Evolutionary conservation across 306 rosid species (phyloP).

Genomic region (Lablab purpureus): DNA sequence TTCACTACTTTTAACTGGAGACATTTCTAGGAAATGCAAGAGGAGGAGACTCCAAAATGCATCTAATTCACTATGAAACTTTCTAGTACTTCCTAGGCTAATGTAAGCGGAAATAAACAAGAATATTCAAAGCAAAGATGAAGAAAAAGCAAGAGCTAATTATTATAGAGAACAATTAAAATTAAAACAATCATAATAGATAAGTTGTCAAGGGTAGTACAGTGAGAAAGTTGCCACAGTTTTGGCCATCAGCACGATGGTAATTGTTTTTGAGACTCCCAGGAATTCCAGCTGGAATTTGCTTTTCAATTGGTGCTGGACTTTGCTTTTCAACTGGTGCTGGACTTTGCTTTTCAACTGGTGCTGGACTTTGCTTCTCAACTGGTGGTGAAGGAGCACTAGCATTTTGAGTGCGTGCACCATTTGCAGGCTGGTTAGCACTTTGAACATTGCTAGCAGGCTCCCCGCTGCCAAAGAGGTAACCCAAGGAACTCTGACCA

Average conservation of each 20-base stretch:
- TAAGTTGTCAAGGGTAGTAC: conserved; percentile 52
- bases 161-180: conserved; percentile 12
- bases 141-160: conserved; percentile 2
- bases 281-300: conserved; percentile 77
- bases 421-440: conserved; percentile 45
- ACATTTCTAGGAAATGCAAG: neutral
- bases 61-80: neutral
- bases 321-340: conserved; percentile 57
- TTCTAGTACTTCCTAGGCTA: conserved; percentile 33
- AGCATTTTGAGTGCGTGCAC: conserved; percentile 44
- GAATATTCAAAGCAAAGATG: neutral
- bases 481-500: conserved; percentile 87
- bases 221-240: conserved; percentile 93
- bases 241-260: conserved; percentile 84
- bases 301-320: conserved; percentile 58
- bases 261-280: conserved; percentile 78
- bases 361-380: conserved; percentile 63
- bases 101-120: conserved; percentile 13
- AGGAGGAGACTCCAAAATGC: conserved; percentile 1
- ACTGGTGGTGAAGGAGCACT: conserved; percentile 51
- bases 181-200: conserved; percentile 10
- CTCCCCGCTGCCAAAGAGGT: conserved; percentile 81
- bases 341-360: conserved; percentile 56
- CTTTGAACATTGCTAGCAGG: conserved; percentile 42
- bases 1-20: conserved; percentile 1